phyloP scores from a whole-genome alignment of 2,329 filamentous ascomycete genomes.

The Apiospora rasikravindrae region DNA sequence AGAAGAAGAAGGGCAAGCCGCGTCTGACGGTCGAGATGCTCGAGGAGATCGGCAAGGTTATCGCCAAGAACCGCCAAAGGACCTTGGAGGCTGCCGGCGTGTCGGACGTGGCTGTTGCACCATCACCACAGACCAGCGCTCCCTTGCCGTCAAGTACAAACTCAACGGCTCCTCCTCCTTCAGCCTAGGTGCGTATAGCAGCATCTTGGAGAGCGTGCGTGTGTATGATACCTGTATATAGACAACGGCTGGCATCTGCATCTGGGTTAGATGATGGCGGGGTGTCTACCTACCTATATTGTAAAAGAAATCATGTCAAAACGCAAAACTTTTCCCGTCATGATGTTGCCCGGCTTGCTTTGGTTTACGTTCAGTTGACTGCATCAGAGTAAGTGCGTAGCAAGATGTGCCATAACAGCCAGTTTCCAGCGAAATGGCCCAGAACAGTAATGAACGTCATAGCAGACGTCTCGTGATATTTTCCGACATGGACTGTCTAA shows the following conservation, averaged over 20 bases:
- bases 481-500: background rate
- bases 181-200: background rate
- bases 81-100: constrained; percentile 46
- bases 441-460: background rate
- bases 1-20: constrained; percentile 59
- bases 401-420: background rate
- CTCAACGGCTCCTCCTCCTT: constrained; percentile 1
- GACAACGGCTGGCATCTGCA: constrained; percentile 12
- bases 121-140: constrained; percentile 8
- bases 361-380: background rate
- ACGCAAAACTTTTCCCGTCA: background rate
- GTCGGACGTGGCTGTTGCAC: constrained; percentile 34
- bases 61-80: constrained; percentile 58
- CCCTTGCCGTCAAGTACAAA: constrained; percentile 18
- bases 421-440: background rate
- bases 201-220: background rate
- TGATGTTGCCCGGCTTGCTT: background rate
- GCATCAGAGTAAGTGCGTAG: background rate
- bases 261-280: background rate
- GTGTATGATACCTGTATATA: constrained; percentile 25
- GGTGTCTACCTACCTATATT: background rate
- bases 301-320: constrained; percentile 2
- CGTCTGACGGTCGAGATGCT: constrained; percentile 63
- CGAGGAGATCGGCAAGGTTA: constrained; percentile 65
- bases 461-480: background rate